Percentiles rank a stretch among this genome's conserved stretches.
These are phyloP conservation scores for Bertia moriformis DNA, from an alignment of 2,329 filamentous ascomycete species.

Conservation along the genomic window DNA sequence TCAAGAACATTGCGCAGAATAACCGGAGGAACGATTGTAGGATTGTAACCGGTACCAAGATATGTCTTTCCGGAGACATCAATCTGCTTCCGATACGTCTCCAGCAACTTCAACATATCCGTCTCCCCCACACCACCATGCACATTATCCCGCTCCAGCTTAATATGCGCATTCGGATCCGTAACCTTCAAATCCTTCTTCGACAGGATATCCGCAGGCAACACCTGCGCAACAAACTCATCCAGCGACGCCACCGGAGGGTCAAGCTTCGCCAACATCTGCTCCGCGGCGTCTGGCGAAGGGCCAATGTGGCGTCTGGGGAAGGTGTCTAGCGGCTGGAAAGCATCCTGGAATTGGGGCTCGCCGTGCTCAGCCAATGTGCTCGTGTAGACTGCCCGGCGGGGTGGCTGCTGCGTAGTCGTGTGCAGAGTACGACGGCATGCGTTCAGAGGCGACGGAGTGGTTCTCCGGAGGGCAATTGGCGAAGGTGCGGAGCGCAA, in stretches of 20 bases:
- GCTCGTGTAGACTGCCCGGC: conserved; percentile 1
- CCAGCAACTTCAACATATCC: conserved; percentile 31
- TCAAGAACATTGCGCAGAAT: conserved; percentile 88
- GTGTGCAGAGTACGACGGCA: neutral
- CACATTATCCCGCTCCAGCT: conserved; percentile 17
- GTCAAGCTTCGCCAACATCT: conserved; percentile 70
- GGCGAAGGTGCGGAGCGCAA: neutral
- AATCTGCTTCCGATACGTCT: conserved; percentile 13
- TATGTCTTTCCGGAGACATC: conserved; percentile 43
- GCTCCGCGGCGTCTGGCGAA: conserved; percentile 47
- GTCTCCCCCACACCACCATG: conserved; percentile 40
- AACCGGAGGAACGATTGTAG: conserved; percentile 71
- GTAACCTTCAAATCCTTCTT: conserved; percentile 45
- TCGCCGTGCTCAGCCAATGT: neutral
- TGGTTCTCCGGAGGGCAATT: neutral
- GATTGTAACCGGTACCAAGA: conserved; percentile 80
- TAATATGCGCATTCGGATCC: conserved; percentile 22
- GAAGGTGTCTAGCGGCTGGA: conserved; percentile 43
- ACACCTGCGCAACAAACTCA: conserved; percentile 70
- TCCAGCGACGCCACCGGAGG: conserved; percentile 63
- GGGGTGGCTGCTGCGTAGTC: neutral
- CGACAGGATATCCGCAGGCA: conserved; percentile 67
- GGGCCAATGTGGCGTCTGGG: conserved; percentile 78
- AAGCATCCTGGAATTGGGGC: neutral
- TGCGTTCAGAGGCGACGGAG: neutral